Base-by-base conservation (phyloP, 306 rosid species). In the Glycine soja region DNA sequence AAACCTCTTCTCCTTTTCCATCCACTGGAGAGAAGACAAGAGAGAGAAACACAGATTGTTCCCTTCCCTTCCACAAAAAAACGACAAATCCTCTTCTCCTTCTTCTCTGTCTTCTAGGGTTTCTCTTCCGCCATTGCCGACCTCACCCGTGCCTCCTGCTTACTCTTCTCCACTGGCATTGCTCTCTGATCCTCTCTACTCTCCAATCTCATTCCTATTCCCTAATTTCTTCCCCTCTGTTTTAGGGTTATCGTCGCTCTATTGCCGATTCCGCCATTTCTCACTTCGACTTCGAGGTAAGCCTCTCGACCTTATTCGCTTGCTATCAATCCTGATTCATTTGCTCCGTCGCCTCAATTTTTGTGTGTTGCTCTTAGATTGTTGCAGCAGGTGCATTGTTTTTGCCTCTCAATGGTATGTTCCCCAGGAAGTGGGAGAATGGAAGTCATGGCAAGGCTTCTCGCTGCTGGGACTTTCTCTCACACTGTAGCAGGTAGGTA, bases 381-480 rank as follows among this genome's bases (percentile, higher is more conserved):
- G 4, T 51, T 48, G 30, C 30, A 24, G 74, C 32, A 87, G 87
- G 30, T 68, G 70, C 70, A 46, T 61, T 50, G 19, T 56, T 70
- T 63, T 72, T 24, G 30, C 18, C 34, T 83, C 63, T 79, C 86
- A 38, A 86, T 86, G 84, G 73, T 90, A 80, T 90, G 91, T 89
- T 89, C 97, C 36, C 80, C 89, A 68, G 97, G 91, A 85, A 86
- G 84, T 88, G 91, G 92, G 84, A 91, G 90, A 77, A 95, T 95
- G 98, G 91, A 94, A 4, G 95, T 86, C 72, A 89, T 91, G 93
- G 90, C 93, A 3, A 91, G 94, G 90, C 87, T 90, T 87, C 84
- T 95, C 12, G 88, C 89, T n/a, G 87, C 90, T 36, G 90, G 88
- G 79, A 80, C 86, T 47, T 87, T 76, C 86, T 85, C 95, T 32